Evolutionary conservation across 495 filamentous ascomycete genomes (phyloP), one percentile per base, ranked within the genome.

Genomic region (Xylaria flabelliformis): DNA sequence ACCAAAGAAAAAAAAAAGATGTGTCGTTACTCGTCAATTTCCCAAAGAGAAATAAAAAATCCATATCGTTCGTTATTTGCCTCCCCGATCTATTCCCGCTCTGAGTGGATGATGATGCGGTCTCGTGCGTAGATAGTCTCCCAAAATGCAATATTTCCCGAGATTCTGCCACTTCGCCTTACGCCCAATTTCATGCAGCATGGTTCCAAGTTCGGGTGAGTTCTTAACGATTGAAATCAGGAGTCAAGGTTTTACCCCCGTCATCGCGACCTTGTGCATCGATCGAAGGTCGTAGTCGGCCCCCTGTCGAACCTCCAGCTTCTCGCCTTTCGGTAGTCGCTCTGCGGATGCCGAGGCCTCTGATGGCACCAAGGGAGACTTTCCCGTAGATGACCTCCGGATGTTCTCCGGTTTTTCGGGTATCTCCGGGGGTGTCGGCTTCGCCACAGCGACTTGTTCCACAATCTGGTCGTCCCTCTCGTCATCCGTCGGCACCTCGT

Each of bases 241-340:
- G 34, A 82, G 79, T 19, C 81, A 67, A 58, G 70, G 74, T 77
- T 77, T 79, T 68, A n/a, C n/a, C n/a, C 77, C 77, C 58, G 76
- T 70, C 74, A 79, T 67, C 39, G 76, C 74, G 64, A 79, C 75
- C 46, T 74, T 79, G 62, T 78, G 77, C 77, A 79, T 77, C 15
- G 77, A 79, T 70, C 74, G 73, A 46, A 74, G n/a, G 70, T 79
- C 77, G 58, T 73, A 79, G 36, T 79, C 74, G 51, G n/a, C 9
- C 9, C 73, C 73, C 61, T 59, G 24, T 29, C 67, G 67, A 39
- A 53, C 46, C 19, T 76, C 73, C 21, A 58, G 71, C 41, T 41
- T 24, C 13, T 4, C 62, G 13, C 2, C 39, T 7, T 73, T 70
- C 44, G 69, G 50, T 48, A 7, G 66, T 3, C 44, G 51, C 34